These are phyloP conservation scores for Parasarocladium wereldwijsianum DNA, from an alignment of 2,329 filamentous ascomycete genomes.

Conservation along the genomic window DNA sequence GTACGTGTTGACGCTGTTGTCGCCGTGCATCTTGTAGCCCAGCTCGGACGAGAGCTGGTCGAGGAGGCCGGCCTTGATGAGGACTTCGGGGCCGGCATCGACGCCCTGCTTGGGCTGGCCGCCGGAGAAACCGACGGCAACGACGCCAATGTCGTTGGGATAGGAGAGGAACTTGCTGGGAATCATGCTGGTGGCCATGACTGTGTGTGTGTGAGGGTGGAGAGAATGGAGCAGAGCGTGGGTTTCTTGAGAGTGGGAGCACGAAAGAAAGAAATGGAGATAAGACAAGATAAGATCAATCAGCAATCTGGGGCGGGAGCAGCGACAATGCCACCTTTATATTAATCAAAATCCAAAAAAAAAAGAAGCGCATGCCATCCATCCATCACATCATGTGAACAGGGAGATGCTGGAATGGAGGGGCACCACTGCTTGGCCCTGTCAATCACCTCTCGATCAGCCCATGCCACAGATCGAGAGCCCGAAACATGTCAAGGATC, in stretches of 20 bases:
- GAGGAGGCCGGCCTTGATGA: constrained; percentile 80
- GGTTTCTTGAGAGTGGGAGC: background rate
- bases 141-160: constrained; percentile 71
- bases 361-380: background rate
- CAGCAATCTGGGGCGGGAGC: background rate
- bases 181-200: constrained; percentile 29
- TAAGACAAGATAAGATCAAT: background rate
- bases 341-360: background rate
- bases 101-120: constrained; percentile 92
- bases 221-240: background rate
- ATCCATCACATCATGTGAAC: constrained; percentile 4
- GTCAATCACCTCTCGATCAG: background rate
- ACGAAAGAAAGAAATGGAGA: background rate
- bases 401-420: constrained; percentile 4
- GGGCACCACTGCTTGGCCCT: background rate
- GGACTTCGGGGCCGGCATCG: constrained; percentile 75
- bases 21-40: constrained; percentile 75
- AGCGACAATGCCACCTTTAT: too few relatives aligned
- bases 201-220: constrained; percentile 1
- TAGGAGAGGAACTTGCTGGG: constrained; percentile 64
- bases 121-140: constrained; percentile 91
- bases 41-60: constrained; percentile 72
- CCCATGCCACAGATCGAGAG: too few relatives aligned
- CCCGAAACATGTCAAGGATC: background rate
- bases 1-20: constrained; percentile 72